Conservation (phyloP, 495 filamentous ascomycete genomes). For the Aspergillus asperescens region DNA sequence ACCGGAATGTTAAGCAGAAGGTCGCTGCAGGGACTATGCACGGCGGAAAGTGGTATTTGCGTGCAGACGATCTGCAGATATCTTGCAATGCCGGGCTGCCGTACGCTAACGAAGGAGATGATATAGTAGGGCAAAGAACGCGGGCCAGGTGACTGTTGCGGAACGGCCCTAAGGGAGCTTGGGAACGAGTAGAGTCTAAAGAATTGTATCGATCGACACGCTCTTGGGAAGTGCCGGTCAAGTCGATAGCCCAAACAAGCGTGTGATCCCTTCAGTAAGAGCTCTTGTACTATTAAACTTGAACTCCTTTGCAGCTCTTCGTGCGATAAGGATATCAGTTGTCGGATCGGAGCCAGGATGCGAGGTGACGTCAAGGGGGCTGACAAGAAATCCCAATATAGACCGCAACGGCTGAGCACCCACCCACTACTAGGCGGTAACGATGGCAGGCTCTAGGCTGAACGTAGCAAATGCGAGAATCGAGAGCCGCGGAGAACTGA, state of each 20-base stretch:
- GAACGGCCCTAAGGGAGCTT: constrained; percentile 26
- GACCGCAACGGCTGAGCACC: background rate
- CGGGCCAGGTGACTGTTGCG: constrained; percentile 39
- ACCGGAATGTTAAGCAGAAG: constrained; percentile 24
- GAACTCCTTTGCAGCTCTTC: background rate
- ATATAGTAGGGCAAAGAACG: constrained; percentile 24
- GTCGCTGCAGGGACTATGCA: constrained; percentile 45
- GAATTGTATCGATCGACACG: constrained; percentile 11
- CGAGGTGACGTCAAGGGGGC: constrained; percentile 3
- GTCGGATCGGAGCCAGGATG: constrained; percentile 5
- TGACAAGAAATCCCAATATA: background rate
- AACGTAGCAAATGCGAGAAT: constrained; percentile 12
- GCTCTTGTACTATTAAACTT: background rate
- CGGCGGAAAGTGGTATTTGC: constrained; percentile 40
- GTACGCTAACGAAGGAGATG: background rate
- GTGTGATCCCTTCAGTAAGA: constrained; percentile 18
- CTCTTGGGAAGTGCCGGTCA: constrained; percentile 1
- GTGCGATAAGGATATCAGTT: background rate
- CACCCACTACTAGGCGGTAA: background rate
- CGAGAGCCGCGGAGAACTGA: constrained; percentile 18
- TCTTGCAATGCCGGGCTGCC: constrained; percentile 24
- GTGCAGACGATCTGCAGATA: constrained; percentile 55
- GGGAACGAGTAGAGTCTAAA: constrained; percentile 22
- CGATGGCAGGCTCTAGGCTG: background rate
- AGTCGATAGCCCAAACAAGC: constrained; percentile 20